Percentiles rank a stretch among this genome's conserved stretches.
Conservation (phyloP, 2,329 filamentous ascomycete species). For the Aspergillus nomiae region DNA sequence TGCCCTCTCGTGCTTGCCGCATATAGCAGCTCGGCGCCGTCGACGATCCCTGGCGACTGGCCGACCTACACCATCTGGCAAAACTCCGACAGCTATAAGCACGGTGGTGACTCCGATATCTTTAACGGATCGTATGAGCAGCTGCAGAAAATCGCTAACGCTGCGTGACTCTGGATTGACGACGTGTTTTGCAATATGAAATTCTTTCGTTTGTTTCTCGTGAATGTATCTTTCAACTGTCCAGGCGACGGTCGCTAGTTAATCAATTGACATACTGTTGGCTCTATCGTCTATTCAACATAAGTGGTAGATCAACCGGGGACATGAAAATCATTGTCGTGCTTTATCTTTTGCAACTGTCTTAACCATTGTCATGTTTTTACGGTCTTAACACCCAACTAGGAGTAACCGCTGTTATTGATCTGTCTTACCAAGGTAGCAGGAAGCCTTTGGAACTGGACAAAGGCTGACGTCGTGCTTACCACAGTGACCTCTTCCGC, state of each 20-base stretch:
- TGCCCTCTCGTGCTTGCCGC: slow-evolving; percentile 53
- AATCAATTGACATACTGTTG: not conserved
- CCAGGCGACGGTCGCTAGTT: not conserved
- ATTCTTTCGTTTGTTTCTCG: not conserved
- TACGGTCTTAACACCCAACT: not conserved
- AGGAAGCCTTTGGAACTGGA: not conserved
- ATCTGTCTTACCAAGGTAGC: not conserved
- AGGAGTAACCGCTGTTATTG: not conserved
- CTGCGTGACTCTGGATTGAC: not conserved
- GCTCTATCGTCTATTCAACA: not conserved
- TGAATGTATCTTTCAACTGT: not conserved
- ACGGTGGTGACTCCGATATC: slow-evolving; percentile 23
- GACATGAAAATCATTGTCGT: not conserved
- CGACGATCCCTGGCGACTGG: slow-evolving; percentile 52
- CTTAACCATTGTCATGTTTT: not conserved
- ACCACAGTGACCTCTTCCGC: not conserved
- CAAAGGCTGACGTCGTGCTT: not conserved
- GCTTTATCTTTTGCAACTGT: not conserved
- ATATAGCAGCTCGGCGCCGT: slow-evolving; percentile 42
- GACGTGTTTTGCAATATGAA: not conserved
- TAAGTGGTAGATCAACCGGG: not conserved
- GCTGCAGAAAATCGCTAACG: slow-evolving; percentile 16
- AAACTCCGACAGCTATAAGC: slow-evolving; percentile 18
- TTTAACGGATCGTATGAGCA: slow-evolving; percentile 19
- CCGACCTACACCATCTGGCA: slow-evolving; percentile 20